Percentiles rank a stretch among this genome's conserved stretches.
Evolutionary conservation across 495 filamentous ascomycete species (phyloP).

Genomic region (Penicillium simplicissimum): DNA sequence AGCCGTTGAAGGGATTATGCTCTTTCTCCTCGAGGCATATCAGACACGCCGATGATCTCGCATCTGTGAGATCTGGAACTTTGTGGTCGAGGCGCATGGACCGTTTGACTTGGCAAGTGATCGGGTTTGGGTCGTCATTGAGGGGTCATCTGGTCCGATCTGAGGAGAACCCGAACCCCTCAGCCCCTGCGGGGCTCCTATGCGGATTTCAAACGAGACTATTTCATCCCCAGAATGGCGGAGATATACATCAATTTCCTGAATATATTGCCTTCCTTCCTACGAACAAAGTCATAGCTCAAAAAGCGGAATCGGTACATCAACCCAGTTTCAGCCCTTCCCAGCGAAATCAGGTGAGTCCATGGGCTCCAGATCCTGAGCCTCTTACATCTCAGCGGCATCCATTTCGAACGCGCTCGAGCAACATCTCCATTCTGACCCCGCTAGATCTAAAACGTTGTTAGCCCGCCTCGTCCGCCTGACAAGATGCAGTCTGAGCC

Average conservation of each 20-base stretch:
- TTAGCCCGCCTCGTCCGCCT: slow-evolving; percentile 18
- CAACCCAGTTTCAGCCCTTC: not conserved
- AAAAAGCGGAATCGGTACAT: not conserved
- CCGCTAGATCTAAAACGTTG: slow-evolving; percentile 18
- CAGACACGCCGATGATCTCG: slow-evolving; percentile 11
- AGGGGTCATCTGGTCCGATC: slow-evolving; percentile 37
- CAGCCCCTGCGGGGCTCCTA: slow-evolving; percentile 17
- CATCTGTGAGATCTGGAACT: slow-evolving; percentile 20
- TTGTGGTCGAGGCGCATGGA: slow-evolving; percentile 31
- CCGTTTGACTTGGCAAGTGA: slow-evolving; percentile 44
- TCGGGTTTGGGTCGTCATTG: slow-evolving; percentile 14
- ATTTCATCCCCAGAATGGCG: slow-evolving; percentile 9
- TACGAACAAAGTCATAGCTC: not conserved
- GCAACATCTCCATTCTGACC: slow-evolving; percentile 14
- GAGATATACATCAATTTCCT: not conserved
- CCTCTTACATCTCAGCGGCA: slow-evolving; percentile 1
- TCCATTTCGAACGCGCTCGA: slow-evolving; percentile 5
- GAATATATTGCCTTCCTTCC: not conserved
- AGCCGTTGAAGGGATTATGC: slow-evolving; percentile 12
- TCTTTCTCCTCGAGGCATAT: slow-evolving; percentile 7
- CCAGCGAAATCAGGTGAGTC: not conserved
- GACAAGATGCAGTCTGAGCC: slow-evolving; percentile 29
- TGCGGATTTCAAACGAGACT: slow-evolving; percentile 26
- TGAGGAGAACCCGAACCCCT: slow-evolving; percentile 8
- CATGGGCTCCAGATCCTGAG: not conserved